Evolutionary conservation across 192 early-diverging fungal species (phyloP), one percentile per base, ranked within the genome.

Genomic region (Backusella mclennaniae): DNA sequence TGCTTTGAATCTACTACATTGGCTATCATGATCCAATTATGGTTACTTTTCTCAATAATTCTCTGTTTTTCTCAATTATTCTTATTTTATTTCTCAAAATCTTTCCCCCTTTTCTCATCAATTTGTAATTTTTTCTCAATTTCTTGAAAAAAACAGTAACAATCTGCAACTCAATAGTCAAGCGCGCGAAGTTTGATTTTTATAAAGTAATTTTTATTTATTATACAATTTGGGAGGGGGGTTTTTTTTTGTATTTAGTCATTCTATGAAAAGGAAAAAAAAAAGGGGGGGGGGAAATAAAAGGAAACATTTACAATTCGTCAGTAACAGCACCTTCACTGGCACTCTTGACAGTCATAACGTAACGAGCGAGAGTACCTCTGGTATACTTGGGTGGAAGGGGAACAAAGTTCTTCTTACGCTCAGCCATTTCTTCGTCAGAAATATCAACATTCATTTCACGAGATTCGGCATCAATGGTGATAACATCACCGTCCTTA

Each of bases 331-430:
- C 95, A 46, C 95, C 95, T 63, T 90, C 89, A 15, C 87, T 90
- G 17, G 95, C 93, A 56, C 89, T 85, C 84, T 90, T 93, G 46
- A 96, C 95, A 73, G 75, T 90, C 84, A 94, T 94, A 79, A 97
- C 95, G 78, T 97, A 99, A 89, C 98, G 97, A 79, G 89, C 92
- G 76, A 99, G 85, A 12, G 95, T 96, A 12, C 98, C 98, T 49
- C 84, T 81, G 29, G 90, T 95, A 63, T 92, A 96, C 87, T 96
- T 96, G 78, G 89, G 92, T 35, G 95, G 93, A 33, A 96, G 95
- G n/a, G 93, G 89, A 15, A 81, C 88, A 95, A 96, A 99, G 38
- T 31, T 70, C 26, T 81, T 79, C 63, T 89, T 86, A 66, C 98
- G 89, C 49, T 89, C 80, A 23, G 84, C 87, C 76, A 98, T 75